phyloP scores from a whole-genome alignment of 192 early-diverging fungal species.

The Thamnidium elegans region DNA sequence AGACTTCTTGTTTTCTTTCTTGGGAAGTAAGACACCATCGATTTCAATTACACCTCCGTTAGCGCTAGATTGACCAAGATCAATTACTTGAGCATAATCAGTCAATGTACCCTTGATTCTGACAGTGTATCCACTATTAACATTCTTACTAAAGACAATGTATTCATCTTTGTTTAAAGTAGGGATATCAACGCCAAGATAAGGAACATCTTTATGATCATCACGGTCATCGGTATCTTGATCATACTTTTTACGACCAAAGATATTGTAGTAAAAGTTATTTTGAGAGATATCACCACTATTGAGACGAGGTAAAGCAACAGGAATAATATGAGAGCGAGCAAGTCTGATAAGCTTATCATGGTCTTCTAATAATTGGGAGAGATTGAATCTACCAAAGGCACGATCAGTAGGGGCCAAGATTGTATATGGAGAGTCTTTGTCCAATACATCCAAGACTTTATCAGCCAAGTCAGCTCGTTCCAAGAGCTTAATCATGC shows the following conservation, averaged over 20 bases:
- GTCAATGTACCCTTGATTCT: conserved; percentile 20
- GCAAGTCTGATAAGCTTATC: conserved; percentile 50
- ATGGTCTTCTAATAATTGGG: conserved; percentile 27
- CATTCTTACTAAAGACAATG: conserved; percentile 10
- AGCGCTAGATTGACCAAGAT: conserved; percentile 18
- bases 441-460: conserved; percentile 32
- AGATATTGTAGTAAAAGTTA: neutral
- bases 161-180: conserved; percentile 19
- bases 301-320: conserved; percentile 10
- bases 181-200: conserved; percentile 22
- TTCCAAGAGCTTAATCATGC: conserved; percentile 40
- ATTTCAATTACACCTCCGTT: conserved; percentile 36
- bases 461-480: conserved; percentile 39
- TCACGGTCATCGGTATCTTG: neutral
- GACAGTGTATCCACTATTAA: conserved; percentile 13
- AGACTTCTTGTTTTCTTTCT: neutral
- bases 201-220: neutral
- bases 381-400: conserved; percentile 44
- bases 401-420: conserved; percentile 52
- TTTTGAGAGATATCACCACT: neutral
- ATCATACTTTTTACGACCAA: conserved; percentile 2
- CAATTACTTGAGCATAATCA: conserved; percentile 19
- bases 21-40: conserved; percentile 25
- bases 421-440: conserved; percentile 38
- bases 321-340: conserved; percentile 63